A percentile compares a stretch with the other conserved stretches of the same genome.
Evolutionary conservation across 1,284 basidiomycete genomes (phyloP).

Genomic region (Cryptococcus sp.): DNA sequence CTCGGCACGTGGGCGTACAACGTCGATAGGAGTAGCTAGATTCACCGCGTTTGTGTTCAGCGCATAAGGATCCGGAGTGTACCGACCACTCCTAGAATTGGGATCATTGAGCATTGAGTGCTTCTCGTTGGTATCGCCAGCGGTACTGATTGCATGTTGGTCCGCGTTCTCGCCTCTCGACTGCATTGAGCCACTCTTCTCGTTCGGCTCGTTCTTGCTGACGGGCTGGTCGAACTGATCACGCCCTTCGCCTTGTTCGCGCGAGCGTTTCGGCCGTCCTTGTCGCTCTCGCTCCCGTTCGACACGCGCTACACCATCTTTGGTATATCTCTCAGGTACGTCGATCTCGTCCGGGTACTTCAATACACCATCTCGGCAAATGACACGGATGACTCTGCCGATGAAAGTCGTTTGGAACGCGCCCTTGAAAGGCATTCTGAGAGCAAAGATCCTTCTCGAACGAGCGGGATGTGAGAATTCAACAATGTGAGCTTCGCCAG

Average conservation of each 20-base stretch:
- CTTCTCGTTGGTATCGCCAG: not conserved
- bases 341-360: slow-evolving; percentile 19
- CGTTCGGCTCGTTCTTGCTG: not conserved
- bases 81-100: not conserved
- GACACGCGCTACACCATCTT: slow-evolving; percentile 1
- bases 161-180: not conserved
- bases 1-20: too few relatives aligned
- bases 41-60: not conserved
- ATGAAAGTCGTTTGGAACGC: slow-evolving; percentile 17
- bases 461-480: too few relatives aligned
- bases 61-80: not conserved
- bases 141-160: not conserved
- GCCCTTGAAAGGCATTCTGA: slow-evolving; percentile 13
- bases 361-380: slow-evolving; percentile 10
- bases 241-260: too few relatives aligned
- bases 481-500: too few relatives aligned
- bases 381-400: slow-evolving; percentile 7
- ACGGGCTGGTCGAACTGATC: too few relatives aligned
- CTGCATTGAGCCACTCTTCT: not conserved
- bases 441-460: too few relatives aligned
- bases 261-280: too few relatives aligned
- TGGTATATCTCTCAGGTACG: slow-evolving; percentile 12
- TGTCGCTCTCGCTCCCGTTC: too few relatives aligned
- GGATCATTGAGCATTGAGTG: not conserved
- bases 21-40: not conserved